phyloP scores from a whole-genome alignment of 441 rosid genomes.

The Mallotus japonicus region DNA sequence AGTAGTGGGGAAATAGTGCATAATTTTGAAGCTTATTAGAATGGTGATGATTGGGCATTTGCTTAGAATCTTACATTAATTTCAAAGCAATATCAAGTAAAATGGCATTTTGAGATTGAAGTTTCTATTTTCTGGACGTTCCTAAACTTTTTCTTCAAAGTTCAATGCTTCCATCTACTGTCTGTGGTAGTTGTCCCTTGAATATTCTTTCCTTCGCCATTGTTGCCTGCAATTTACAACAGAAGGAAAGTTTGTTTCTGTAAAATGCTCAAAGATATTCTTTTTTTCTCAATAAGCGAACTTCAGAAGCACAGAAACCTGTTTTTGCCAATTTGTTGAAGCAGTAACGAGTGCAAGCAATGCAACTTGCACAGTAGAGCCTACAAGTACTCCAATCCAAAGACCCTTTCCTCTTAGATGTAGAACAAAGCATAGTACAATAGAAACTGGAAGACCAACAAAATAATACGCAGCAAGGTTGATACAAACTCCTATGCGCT shows the following conservation, averaged over 20 bases:
- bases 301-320: constrained; percentile 28
- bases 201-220: constrained; percentile 23
- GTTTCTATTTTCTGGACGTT: background rate
- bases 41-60: too few species aligned
- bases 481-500: constrained; percentile 44
- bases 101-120: background rate
- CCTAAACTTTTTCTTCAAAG: background rate
- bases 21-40: too few species aligned
- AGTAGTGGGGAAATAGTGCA: too few species aligned
- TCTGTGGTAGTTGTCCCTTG: constrained; percentile 1
- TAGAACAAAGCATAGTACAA: constrained; percentile 35
- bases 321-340: constrained; percentile 47
- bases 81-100: background rate
- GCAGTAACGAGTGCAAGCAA: constrained; percentile 33
- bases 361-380: constrained; percentile 32
- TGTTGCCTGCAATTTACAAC: constrained; percentile 20
- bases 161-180: background rate
- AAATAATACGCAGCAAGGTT: constrained; percentile 54
- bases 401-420: constrained; percentile 51
- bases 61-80: too few species aligned
- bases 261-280: background rate
- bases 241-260: background rate
- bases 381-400: constrained; percentile 48
- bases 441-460: constrained; percentile 41
- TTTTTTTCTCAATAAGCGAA: background rate